Evolutionary conservation across 768 basidiomycete species (phyloP).

Genomic region (Ramaria sp.): DNA sequence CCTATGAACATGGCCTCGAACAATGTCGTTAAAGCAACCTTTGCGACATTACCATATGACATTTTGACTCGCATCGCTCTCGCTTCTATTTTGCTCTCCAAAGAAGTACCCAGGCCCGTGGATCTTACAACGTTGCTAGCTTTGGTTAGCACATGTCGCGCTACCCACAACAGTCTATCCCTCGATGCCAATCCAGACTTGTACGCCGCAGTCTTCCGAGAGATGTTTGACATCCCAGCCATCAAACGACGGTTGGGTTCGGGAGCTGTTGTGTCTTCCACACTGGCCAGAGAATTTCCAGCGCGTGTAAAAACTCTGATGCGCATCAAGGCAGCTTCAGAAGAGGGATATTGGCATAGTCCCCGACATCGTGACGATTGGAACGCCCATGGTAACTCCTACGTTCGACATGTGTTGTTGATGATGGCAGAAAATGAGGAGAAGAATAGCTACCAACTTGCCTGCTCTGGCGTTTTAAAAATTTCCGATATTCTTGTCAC

Average conservation of each 20-base stretch:
- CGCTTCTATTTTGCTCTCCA: not conserved
- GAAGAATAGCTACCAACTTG: not conserved
- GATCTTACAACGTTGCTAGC: not conserved
- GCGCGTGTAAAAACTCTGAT: not conserved
- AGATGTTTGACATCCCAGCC: conserved; percentile 1
- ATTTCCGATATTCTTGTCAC: not conserved
- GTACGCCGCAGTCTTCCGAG: not conserved
- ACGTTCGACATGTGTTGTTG: not conserved
- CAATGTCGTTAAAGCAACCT: too few species aligned
- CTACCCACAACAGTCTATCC: not conserved
- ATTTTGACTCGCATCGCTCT: conserved; percentile 1
- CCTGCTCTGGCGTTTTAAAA: not conserved
- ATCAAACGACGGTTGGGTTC: not conserved
- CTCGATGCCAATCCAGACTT: not conserved
- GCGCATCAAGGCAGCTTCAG: not conserved
- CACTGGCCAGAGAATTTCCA: not conserved
- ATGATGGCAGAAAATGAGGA: conserved; percentile 2
- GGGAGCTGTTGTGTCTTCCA: not conserved
- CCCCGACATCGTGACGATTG: not conserved
- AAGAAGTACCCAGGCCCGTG: not conserved
- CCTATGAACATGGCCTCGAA: too few species aligned
- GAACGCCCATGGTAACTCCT: not conserved
- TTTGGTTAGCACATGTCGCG: not conserved
- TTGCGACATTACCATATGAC: not conserved
- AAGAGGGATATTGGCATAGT: not conserved